These are phyloP conservation scores for Plasmodium vinckei DNA, from an alignment of 169 alveolate genomes.

Conservation along the genomic window DNA sequence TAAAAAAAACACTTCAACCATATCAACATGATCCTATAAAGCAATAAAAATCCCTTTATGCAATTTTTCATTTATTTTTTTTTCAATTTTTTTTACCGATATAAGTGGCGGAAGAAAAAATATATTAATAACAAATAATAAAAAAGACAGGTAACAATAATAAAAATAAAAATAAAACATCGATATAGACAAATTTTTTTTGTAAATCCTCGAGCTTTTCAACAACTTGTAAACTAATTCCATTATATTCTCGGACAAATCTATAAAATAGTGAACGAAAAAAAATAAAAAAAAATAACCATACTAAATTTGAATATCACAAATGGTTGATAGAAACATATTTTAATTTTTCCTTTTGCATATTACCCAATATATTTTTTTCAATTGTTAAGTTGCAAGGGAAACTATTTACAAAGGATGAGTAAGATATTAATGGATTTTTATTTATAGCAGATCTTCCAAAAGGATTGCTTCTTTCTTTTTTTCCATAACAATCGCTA, in stretches of 20 bases:
- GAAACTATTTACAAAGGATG: conserved; percentile 50
- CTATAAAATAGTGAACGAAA: background rate
- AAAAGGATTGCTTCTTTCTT: conserved; percentile 49
- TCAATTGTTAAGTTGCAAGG: conserved; percentile 55
- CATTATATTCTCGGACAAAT: conserved; percentile 43
- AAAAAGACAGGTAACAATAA: conserved; percentile 45
- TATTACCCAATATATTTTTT: conserved; percentile 26
- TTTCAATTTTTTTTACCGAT: conserved; percentile 23
- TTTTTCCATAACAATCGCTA: conserved; percentile 58
- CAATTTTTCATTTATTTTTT: background rate
- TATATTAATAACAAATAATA: conserved; percentile 13
- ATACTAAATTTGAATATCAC: background rate
- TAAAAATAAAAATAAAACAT: conserved; percentile 55
- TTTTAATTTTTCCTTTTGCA: background rate
- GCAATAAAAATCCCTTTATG: background rate
- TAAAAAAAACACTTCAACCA: background rate
- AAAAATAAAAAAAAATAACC: background rate
- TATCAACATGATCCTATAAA: background rate
- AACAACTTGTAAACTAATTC: conserved; percentile 55
- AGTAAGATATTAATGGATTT: conserved; percentile 37
- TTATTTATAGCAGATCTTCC: conserved; percentile 13
- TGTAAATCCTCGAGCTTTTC: conserved; percentile 62
- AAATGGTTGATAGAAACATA: background rate
- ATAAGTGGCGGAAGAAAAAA: conserved; percentile 60
- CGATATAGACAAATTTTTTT: conserved; percentile 42